A percentile compares a stretch with the other conserved stretches of the same genome.
Evolutionary conservation across 1,139 yeast species (phyloP).

Genomic region (Pichia kudriavzevii): DNA sequence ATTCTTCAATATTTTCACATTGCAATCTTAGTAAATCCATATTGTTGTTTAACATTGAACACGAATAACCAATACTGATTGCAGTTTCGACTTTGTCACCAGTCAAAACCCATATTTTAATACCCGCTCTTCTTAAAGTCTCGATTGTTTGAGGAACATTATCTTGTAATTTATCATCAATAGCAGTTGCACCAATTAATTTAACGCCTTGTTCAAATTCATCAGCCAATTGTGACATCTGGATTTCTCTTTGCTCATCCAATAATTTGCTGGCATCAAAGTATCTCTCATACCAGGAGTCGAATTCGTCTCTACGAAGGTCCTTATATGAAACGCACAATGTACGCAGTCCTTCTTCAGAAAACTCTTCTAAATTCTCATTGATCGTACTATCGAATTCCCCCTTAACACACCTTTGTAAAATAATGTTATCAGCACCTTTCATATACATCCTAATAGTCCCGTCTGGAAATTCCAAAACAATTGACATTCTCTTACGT

Average conservation of each 20-base stretch:
- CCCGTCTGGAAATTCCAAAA: constrained; percentile 39
- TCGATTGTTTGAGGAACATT: constrained; percentile 95
- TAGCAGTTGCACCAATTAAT: constrained; percentile 94
- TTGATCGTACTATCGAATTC: constrained; percentile 21
- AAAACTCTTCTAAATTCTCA: constrained; percentile 40
- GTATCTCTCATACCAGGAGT: constrained; percentile 37
- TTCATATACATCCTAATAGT: constrained; percentile 34
- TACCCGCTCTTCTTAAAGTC: constrained; percentile 81
- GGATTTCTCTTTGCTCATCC: constrained; percentile 61
- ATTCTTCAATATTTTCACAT: constrained; percentile 13
- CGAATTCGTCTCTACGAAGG: constrained; percentile 24
- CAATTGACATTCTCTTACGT: constrained; percentile 54
- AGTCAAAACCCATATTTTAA: constrained; percentile 92
- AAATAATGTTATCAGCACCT: constrained; percentile 53
- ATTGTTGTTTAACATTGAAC: constrained; percentile 76
- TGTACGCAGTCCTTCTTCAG: constrained; percentile 53
- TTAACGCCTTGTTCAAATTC: constrained; percentile 65
- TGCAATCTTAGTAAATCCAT: constrained; percentile 77
- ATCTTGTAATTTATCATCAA: constrained; percentile 89
- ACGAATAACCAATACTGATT: constrained; percentile 95
- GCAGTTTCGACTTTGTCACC: constrained; percentile 99
- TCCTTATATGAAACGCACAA: constrained; percentile 43
- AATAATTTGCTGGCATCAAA: constrained; percentile 41
- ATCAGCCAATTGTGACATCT: constrained; percentile 68
- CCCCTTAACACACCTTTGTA: constrained; percentile 21